phyloP scores from a whole-genome alignment of 371 early-diverging fungal genomes.

The Mucor saturninus region DNA sequence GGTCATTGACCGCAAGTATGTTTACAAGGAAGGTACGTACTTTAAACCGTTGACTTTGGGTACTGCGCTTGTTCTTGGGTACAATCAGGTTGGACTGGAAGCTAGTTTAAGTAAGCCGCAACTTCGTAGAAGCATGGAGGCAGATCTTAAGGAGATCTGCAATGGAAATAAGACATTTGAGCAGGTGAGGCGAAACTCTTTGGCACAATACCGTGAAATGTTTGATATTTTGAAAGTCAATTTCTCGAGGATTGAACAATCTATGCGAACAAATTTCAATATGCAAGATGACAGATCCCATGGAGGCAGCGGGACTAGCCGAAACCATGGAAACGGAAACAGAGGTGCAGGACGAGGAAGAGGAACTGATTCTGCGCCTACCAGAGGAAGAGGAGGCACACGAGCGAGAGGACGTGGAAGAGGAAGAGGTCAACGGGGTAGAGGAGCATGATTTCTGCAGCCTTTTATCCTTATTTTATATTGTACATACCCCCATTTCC shows the following conservation, averaged over 20 bases:
- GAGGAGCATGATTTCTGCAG: not conserved
- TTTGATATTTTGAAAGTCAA: not conserved
- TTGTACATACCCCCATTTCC: too few species aligned
- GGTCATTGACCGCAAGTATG: conserved; percentile 92
- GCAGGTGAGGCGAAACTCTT: not conserved
- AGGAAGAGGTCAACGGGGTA: not conserved
- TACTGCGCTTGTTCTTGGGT: conserved; percentile 91
- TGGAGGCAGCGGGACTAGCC: not conserved
- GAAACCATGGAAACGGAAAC: not conserved
- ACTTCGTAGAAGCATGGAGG: conserved; percentile 80
- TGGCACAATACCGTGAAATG: not conserved
- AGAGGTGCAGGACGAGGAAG: not conserved
- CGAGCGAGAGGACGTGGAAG: not conserved
- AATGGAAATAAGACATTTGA: conserved; percentile 42
- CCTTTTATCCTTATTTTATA: too few species aligned
- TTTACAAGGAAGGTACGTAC: conserved; percentile 65
- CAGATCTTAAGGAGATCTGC: conserved; percentile 72
- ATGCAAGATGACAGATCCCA: not conserved
- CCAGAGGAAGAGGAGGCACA: not conserved
- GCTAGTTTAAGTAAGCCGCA: conserved; percentile 86
- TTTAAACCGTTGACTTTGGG: conserved; percentile 93
- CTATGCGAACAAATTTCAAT: not conserved
- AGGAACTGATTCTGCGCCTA: not conserved
- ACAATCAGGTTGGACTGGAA: conserved; percentile 86
- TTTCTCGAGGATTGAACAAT: not conserved